Percentiles rank a stretch among this genome's conserved stretches.
Conservation (phyloP, 2,329 filamentous ascomycete genomes). For the Fusarium aywerte region DNA sequence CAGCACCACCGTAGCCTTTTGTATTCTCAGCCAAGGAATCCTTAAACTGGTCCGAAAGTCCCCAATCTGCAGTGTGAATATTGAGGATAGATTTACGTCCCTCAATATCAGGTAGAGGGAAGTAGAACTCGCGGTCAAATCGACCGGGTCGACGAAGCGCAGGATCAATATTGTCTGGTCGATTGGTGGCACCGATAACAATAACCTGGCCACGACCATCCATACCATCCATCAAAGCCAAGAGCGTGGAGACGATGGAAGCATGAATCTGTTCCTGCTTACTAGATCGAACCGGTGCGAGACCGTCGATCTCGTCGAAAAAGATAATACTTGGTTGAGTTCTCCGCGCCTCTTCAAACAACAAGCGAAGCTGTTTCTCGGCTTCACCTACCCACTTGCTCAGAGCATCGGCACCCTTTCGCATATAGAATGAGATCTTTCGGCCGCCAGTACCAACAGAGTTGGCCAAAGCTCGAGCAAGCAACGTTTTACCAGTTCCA, state of each 20-base stretch:
- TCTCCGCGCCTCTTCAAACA: constrained; percentile 95
- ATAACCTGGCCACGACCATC: constrained; percentile 98
- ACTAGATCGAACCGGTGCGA: constrained; percentile 94
- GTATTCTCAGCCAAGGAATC: constrained; percentile 85
- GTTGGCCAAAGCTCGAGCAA: constrained; percentile 91
- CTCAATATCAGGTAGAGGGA: constrained; percentile 85
- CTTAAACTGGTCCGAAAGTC: constrained; percentile 82
- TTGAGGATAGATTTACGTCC: constrained; percentile 88
- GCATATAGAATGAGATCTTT: constrained; percentile 99
- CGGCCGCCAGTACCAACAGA: constrained; percentile 88
- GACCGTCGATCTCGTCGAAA: constrained; percentile 97
- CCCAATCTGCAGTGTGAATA: constrained; percentile 96
- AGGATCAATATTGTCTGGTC: constrained; percentile 95
- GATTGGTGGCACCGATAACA: constrained; percentile 98
- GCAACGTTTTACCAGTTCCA: constrained; percentile 96
- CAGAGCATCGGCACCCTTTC: constrained; percentile 95
- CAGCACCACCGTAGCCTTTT: constrained; percentile 96
- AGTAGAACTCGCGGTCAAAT: constrained; percentile 98
- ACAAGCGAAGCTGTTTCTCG: constrained; percentile 88
- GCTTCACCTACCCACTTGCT: constrained; percentile 99
- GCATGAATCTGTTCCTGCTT: constrained; percentile 99
- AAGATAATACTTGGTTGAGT: constrained; percentile 99
- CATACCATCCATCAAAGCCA: constrained; percentile 97
- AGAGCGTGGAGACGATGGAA: constrained; percentile 93
- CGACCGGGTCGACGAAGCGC: constrained; percentile 93